Evolutionary conservation across 2,329 filamentous ascomycete species (phyloP), one percentile per base, ranked within the genome.

Genomic region (Colletotrichum chlorophyti): DNA sequence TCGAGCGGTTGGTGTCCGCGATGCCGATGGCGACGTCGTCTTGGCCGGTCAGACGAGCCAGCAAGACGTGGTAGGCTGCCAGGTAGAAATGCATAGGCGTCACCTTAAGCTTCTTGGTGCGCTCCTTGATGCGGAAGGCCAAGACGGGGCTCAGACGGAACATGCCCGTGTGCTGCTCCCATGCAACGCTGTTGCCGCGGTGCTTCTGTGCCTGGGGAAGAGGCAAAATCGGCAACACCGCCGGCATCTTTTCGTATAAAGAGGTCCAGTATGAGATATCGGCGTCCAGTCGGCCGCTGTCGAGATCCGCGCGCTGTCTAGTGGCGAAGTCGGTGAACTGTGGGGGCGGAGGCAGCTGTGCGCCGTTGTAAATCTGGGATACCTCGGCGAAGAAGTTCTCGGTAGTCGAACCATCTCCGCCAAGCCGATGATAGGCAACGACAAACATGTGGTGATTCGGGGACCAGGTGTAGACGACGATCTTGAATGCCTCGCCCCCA

Each of bases 11-110:
- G 4, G 76, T 77, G 64, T 84, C 80, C 0, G 73, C 74, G 12
- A 83, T 69, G 7, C 81, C 82, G 43, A 85, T 79, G 24, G 64
- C 66, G 14, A 84, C 12, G 17, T 81, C 74, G 0, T 71, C 61
- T 17, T 23, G 17, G 5, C 12, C 15, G 27, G 40, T 7, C 1
- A 38, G 23, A 3, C 12, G 3, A 6, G 38, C 12, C 7, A 50
- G 26, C 3, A 43, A 7, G 11, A 31, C 24, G 6, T 6, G 17
- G 21, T 79, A 73, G 0, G 69, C 68, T 0, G 79, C 71, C 3
- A 83, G 67, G 60, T 77, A 76, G 58, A 83, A 71, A 38, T 83
- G 78, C 63, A 82, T 83, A 0, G 67, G 58, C 0, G 68, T 69
- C 4, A 41, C 21, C 8, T 12, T 11, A 2, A 47, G 42, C 5